Conservation (phyloP, 768 basidiomycete species). For the Tylopilus sp. region DNA sequence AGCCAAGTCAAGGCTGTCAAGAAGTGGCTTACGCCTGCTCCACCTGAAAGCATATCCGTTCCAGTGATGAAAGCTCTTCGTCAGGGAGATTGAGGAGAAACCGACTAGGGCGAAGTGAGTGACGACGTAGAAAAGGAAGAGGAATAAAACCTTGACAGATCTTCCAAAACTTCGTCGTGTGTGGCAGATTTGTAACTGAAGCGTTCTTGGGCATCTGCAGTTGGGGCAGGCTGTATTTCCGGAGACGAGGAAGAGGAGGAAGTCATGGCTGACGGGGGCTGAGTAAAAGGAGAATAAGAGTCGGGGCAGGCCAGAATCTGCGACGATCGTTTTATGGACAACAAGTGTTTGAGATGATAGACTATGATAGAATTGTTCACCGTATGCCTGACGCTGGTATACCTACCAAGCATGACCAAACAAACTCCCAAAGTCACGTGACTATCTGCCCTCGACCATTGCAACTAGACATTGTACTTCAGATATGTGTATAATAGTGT, state of each 20-base stretch:
- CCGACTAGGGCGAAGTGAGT: conserved; percentile 51
- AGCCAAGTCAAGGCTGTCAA: conserved; percentile 7
- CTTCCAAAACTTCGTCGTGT: conserved; percentile 85
- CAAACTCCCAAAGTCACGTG: conserved; percentile 18
- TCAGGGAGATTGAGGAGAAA: conserved; percentile 96
- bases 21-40: conserved; percentile 85
- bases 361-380: conserved; percentile 23
- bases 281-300: conserved; percentile 30
- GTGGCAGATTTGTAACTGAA: conserved; percentile 67
- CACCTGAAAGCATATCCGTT: conserved; percentile 96
- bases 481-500: conserved; percentile 4
- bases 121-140: conserved; percentile 7
- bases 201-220: conserved; percentile 37
- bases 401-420: conserved; percentile 24
- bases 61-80: conserved; percentile 85
- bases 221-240: conserved; percentile 55
- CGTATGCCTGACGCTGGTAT: conserved; percentile 14
- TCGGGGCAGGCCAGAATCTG: conserved; percentile 24
- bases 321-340: conserved; percentile 34
- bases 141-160: conserved; percentile 71
- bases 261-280: conserved; percentile 47
- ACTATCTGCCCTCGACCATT: neutral
- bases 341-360: conserved; percentile 25
- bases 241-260: conserved; percentile 79
- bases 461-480: neutral